Percentiles rank a stretch among this genome's conserved stretches.
phyloP scores from a whole-genome alignment of 768 basidiomycete species.

The Kwoniella bestiolae region DNA sequence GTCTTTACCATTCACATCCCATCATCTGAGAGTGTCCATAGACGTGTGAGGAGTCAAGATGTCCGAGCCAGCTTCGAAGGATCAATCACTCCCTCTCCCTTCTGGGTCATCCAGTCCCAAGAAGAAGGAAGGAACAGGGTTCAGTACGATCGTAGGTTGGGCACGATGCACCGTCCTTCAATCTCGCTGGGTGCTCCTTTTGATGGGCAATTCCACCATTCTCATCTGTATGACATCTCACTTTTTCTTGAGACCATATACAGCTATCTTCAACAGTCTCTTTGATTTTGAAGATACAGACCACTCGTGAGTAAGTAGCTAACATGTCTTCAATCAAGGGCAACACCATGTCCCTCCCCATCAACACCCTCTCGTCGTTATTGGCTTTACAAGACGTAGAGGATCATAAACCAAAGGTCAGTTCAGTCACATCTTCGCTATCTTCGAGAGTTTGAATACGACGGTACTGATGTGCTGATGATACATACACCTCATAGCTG shows the following conservation, averaged over 20 bases:
- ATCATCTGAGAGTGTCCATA: not conserved
- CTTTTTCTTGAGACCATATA: too few species aligned
- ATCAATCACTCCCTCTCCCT: not conserved
- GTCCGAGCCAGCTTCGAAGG: not conserved
- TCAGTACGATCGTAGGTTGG: not conserved
- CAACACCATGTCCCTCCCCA: conserved; percentile 19
- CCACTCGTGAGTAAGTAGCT: not conserved
- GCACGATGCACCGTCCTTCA: not conserved
- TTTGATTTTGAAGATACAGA: too few species aligned
- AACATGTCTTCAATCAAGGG: conserved; percentile 5
- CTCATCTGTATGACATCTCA: too few species aligned
- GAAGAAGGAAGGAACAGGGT: conserved; percentile 13
- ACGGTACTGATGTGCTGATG: too few species aligned
- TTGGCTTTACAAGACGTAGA: conserved; percentile 50
- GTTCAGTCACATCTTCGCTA: too few species aligned
- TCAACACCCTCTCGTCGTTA: conserved; percentile 41
- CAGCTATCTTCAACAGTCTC: too few species aligned
- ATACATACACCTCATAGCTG: too few species aligned
- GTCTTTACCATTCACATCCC: too few species aligned
- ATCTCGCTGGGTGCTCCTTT: too few species aligned
- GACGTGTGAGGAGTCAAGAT: not conserved
- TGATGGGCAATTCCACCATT: too few species aligned
- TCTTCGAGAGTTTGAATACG: not conserved
- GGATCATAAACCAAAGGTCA: conserved; percentile 49
- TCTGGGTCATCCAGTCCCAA: conserved; percentile 1